A percentile compares a stretch with the other conserved stretches of the same genome.
Conservation (phyloP, 2,329 filamentous ascomycete species). For the Calonectria pseudoreteaudii region DNA sequence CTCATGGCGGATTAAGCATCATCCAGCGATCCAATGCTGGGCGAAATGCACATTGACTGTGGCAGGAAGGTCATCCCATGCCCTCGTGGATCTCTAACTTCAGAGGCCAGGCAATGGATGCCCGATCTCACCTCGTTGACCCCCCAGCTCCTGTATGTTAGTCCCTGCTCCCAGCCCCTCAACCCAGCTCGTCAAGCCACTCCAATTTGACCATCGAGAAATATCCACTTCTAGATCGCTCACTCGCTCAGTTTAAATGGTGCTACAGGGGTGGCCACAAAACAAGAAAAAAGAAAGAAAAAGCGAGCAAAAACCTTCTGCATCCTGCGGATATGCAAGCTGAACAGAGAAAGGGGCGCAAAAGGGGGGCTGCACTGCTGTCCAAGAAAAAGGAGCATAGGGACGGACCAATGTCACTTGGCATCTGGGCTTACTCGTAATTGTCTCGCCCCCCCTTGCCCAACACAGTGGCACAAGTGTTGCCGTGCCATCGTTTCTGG, state of each 20-base stretch:
- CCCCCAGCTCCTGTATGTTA: constrained; percentile 5
- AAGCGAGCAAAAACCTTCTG: not conserved
- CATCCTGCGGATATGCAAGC: not conserved
- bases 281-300: not conserved
- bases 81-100: constrained; percentile 13
- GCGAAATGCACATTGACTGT: not conserved
- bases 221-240: constrained; percentile 21
- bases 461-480: constrained; percentile 5
- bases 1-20: not conserved
- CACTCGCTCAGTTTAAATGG: constrained; percentile 7
- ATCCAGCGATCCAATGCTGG: not conserved
- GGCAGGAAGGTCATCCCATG: not conserved
- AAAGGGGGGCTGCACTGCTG: not conserved
- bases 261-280: not conserved
- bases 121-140: constrained; percentile 18
- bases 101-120: constrained; percentile 4
- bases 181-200: constrained; percentile 37
- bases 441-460: constrained; percentile 8
- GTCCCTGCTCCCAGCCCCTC: constrained; percentile 41
- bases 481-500: constrained; percentile 1
- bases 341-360: constrained; percentile 9
- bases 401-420: constrained; percentile 16
- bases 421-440: constrained; percentile 9
- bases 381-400: constrained; percentile 1
- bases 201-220: constrained; percentile 37